Base-by-base conservation (phyloP, 148 eudicot species). In the Nepenthes mirabilis region DNA sequence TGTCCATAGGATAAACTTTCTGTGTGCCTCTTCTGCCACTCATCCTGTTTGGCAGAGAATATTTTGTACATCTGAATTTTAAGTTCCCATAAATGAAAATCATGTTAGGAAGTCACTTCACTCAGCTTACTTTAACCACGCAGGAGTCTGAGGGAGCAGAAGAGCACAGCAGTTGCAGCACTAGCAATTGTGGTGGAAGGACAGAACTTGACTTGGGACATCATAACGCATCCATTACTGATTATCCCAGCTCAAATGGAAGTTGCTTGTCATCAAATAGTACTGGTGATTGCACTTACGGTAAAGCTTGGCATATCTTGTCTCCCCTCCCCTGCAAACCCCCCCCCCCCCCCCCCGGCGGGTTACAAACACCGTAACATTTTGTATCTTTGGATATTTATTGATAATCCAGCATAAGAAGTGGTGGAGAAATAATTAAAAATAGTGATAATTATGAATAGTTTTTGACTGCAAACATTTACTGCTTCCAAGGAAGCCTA, bases 261-360 rank as follows among this genome's bases (percentile, higher is more conserved):
- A 85, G 90, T 80, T 83, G 70, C 60, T 57, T 78, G 70, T 76
- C 83, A 14, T 75, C 81, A 50, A 79, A 72, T 72, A 61, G 72
- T 70, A 72, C 69, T 65, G 74, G 57, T 34, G 56, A 62, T 60
- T 11, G 63, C 57, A 55, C 65, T 56, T 59, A 43, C 55, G 82
- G 73, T 78, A 68, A 55, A 14, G 51, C 63, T 54, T 59, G 23
- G 10, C 43, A 36, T 45, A 35, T 56, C 34, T 9, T 13, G n/a
- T 34, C 9, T 32, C 9, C 9, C 36, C 9, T 66, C 34, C 7
- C 34, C 14, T 61, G 34, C 14, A n/a, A n/a, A n/a, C n/a, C n/a
- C n/a, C n/a, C n/a, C n/a, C n/a, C n/a, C n/a, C n/a, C n/a, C n/a
- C n/a, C 13, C 8, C 14, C 45, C 54, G n/a, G 10, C 45, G 36